These are phyloP conservation scores for Metschnikowia arizonensis DNA, from an alignment of 805 yeast species.

Conservation along the genomic window DNA sequence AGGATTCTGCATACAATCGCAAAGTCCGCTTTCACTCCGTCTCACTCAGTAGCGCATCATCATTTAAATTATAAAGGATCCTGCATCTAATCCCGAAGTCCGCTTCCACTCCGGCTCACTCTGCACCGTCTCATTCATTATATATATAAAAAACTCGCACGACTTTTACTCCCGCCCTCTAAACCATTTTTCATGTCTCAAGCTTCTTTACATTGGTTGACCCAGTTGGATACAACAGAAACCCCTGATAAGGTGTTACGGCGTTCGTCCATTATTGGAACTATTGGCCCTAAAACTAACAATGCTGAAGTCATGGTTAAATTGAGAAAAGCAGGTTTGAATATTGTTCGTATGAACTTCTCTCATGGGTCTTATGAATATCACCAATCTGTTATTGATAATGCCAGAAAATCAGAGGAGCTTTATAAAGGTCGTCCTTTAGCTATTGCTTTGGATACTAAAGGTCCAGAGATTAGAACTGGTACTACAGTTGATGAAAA, in stretches of 20 bases:
- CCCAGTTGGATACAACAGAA: slow-evolving; percentile 65
- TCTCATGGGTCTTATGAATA: slow-evolving; percentile 97
- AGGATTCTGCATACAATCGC: too few species aligned
- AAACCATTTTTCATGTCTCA: slow-evolving; percentile 30
- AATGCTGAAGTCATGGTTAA: slow-evolving; percentile 74
- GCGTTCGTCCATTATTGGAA: slow-evolving; percentile 96
- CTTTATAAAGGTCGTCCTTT: slow-evolving; percentile 92
- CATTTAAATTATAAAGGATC: too few species aligned
- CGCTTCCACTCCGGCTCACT: slow-evolving; percentile 28
- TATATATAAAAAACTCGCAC: too few species aligned
- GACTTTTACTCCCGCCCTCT: too few species aligned
- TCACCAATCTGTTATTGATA: slow-evolving; percentile 95
- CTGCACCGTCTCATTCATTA: slow-evolving; percentile 21
- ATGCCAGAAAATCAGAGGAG: slow-evolving; percentile 91
- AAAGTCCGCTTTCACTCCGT: too few species aligned
- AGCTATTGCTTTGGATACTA: slow-evolving; percentile 97
- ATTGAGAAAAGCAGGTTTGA: slow-evolving; percentile 94
- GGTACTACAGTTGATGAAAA: slow-evolving; percentile 81
- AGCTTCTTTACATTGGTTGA: slow-evolving; percentile 71
- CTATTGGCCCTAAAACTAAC: slow-evolving; percentile 98
- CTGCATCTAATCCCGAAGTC: too few species aligned
- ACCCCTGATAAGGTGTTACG: slow-evolving; percentile 79
- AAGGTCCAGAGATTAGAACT: slow-evolving; percentile 99
- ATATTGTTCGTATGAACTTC: slow-evolving; percentile 98
- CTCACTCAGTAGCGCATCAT: too few species aligned